These are phyloP conservation scores for Acanthamoeba royreba DNA, from an alignment of 208 protist genomes.

Conservation along the genomic window DNA sequence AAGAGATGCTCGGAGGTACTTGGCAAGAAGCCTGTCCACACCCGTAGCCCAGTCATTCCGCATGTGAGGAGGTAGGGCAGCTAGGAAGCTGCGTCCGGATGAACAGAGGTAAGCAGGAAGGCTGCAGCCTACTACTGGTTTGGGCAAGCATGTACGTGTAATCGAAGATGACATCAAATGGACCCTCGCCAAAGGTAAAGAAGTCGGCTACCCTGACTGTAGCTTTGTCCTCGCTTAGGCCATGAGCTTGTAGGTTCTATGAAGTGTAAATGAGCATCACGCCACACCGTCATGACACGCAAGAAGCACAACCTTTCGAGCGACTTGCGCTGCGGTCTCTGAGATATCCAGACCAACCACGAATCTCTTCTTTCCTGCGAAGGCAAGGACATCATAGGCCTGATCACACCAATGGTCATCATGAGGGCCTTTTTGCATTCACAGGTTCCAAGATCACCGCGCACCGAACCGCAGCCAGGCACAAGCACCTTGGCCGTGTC, in stretches of 20 bases:
- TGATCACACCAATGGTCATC: neutral
- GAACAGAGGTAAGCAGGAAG: neutral
- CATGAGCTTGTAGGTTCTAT: neutral
- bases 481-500: neutral
- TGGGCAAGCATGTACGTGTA: neutral
- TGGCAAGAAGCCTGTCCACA: neutral
- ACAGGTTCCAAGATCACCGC: neutral
- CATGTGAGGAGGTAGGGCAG: neutral
- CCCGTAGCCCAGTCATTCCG: neutral
- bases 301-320: neutral
- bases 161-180: neutral
- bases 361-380: neutral
- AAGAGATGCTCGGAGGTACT: neutral
- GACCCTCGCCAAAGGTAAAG: neutral
- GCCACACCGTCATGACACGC: neutral
- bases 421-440: too few species aligned
- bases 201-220: neutral
- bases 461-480: neutral
- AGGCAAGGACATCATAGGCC: neutral
- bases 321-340: neutral
- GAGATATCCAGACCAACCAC: slow-evolving; percentile 21
- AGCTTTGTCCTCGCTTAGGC: neutral
- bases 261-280: neutral
- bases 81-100: neutral
- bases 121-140: neutral